These are phyloP conservation scores for Phaeomoniella chlamydospora DNA, from an alignment of 2,329 filamentous ascomycete species.

Conservation along the genomic window DNA sequence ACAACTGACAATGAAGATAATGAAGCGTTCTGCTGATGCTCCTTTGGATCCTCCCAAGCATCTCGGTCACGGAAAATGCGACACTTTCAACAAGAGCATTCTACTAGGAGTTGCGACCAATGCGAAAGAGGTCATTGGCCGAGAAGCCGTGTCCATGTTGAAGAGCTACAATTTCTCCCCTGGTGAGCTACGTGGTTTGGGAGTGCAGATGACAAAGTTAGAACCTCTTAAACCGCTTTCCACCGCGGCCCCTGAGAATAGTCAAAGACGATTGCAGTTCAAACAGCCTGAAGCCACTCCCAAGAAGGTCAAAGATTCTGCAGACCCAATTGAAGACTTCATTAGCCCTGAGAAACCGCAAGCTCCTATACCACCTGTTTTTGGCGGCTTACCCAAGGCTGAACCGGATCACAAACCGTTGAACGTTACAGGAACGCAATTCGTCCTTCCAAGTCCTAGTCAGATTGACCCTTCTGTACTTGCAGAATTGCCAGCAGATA, in stretches of 20 bases:
- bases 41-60: conserved; percentile 87
- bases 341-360: conserved; percentile 25
- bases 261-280: conserved; percentile 68
- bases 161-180: conserved; percentile 72
- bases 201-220: conserved; percentile 85
- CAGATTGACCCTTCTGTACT: conserved; percentile 72
- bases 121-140: conserved; percentile 53
- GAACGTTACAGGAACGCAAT: conserved; percentile 78
- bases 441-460: conserved; percentile 57
- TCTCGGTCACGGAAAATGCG: conserved; percentile 87
- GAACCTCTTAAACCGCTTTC: conserved; percentile 55
- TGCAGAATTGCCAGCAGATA: conserved; percentile 70
- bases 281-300: conserved; percentile 32
- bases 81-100: conserved; percentile 80
- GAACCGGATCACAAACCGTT: conserved; percentile 42
- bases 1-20: conserved; percentile 86
- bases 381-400: conserved; percentile 16
- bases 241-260: conserved; percentile 47
- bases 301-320: conserved; percentile 10
- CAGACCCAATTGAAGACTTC: conserved; percentile 38
- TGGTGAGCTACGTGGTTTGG: conserved; percentile 83
- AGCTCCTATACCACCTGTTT: conserved; percentile 8
- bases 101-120: conserved; percentile 76
- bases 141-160: conserved; percentile 74
- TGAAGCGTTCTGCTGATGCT: conserved; percentile 73